Evolutionary conservation across 1,284 basidiomycete genomes (phyloP).

Genomic region (Moesziomyces globuligerus): DNA sequence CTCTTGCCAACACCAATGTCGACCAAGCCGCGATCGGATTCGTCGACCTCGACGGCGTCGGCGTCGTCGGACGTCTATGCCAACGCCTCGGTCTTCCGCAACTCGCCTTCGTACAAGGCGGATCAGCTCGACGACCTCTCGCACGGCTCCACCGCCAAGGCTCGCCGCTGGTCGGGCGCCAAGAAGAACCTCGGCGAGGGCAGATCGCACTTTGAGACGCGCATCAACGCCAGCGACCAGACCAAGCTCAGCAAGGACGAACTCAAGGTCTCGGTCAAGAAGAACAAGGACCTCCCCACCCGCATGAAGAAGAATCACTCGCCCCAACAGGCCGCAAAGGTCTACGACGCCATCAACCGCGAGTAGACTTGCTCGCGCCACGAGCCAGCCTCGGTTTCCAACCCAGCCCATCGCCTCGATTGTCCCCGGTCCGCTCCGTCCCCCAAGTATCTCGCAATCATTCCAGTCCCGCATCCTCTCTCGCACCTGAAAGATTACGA

Average conservation of each 20-base stretch:
- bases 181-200: constrained; percentile 42
- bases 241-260: constrained; percentile 11
- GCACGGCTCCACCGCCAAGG: constrained; percentile 36
- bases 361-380: constrained; percentile 1
- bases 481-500: too few relatives aligned
- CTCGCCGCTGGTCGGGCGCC: constrained; percentile 32
- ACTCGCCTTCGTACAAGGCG: constrained; percentile 29
- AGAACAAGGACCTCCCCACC: constrained; percentile 42
- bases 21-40: constrained; percentile 34
- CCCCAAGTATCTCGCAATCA: neutral
- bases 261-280: constrained; percentile 32
- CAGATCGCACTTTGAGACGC: constrained; percentile 27
- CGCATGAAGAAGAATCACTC: constrained; percentile 40
- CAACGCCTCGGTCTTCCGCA: constrained; percentile 36
- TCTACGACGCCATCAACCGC: constrained; percentile 19
- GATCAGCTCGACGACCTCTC: constrained; percentile 45
- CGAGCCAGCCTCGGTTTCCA: too few relatives aligned
- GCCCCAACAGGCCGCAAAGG: constrained; percentile 32
- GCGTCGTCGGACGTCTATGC: constrained; percentile 31
- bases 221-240: constrained; percentile 13
- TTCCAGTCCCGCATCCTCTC: neutral
- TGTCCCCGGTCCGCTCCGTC: neutral
- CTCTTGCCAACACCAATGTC: constrained; percentile 13
- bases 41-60: constrained; percentile 22
- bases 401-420: neutral